Evolutionary conservation across 1,139 yeast genomes (phyloP).

Genomic region (Hemisphaericaspora lyxosophila): DNA sequence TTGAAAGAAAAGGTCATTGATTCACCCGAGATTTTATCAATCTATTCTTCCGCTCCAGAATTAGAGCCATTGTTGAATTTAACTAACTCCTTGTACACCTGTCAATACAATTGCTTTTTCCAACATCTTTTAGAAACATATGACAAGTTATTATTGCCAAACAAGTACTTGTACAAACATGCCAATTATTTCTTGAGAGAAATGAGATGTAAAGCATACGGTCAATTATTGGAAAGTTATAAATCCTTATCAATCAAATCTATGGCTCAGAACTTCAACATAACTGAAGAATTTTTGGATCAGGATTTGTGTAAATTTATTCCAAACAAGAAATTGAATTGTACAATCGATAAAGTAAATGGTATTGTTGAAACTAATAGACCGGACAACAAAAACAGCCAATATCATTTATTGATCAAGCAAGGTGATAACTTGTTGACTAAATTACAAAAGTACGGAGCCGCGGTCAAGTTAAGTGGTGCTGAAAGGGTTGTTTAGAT

Average conservation of each 20-base stretch:
- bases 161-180: conserved; percentile 78
- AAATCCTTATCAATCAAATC: conserved; percentile 84
- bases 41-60: conserved; percentile 68
- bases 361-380: conserved; percentile 95
- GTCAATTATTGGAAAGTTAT: conserved; percentile 91
- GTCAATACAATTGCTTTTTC: conserved; percentile 83
- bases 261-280: conserved; percentile 94
- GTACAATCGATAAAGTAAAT: conserved; percentile 93
- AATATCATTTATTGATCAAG: conserved; percentile 82
- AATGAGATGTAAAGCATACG: conserved; percentile 92
- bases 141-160: conserved; percentile 67
- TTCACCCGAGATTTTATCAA: conserved; percentile 87
- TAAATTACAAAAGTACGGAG: conserved; percentile 93
- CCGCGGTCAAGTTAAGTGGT: conserved; percentile 93
- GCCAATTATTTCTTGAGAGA: conserved; percentile 85
- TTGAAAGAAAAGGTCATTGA: conserved; percentile 83
- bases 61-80: conserved; percentile 81
- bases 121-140: conserved; percentile 75
- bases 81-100: conserved; percentile 84
- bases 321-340: conserved; percentile 89
- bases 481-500: conserved; percentile 60
- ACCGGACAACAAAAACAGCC: conserved; percentile 94
- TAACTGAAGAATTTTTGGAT: conserved; percentile 77
- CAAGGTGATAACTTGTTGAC: conserved; percentile 93
- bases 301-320: conserved; percentile 85